Evolutionary conservation across 176 grass and related monocot species (phyloP), one percentile per base, ranked within the genome.

Genomic region (Neostapfia colusana): DNA sequence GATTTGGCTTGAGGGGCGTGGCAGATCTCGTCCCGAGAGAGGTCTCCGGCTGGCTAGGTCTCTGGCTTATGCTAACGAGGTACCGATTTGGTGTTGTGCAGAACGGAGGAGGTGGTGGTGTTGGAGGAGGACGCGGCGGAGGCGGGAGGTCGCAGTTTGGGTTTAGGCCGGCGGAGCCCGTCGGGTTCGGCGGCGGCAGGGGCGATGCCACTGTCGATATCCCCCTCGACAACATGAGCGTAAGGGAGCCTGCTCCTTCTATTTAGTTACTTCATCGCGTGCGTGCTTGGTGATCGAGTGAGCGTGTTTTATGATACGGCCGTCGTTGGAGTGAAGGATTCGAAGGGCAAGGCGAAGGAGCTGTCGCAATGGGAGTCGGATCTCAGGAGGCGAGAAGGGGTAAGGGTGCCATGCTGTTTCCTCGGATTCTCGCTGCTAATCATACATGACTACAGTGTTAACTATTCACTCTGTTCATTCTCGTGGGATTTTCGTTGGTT

Each of bases 311-410:
- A 23, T 77, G 2, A 71, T 79, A 65, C 44, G 72, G 13, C 46
- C 71, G 41, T 59, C 18, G 10, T 53, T 51, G 62, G 17, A 27
- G 21, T 62, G n/a, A 60, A 91, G 92, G 86, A 81, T 82, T 89
- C 89, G 25, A 89, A 81, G 38, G 84, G 87, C 49, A 91, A 95
- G 83, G 56, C 70, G 18, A 86, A 81, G 65, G 92, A 95, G 76
- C 83, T 95, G 57, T 79, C 89, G 23, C 67, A 90, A 41, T 91
- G 89, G 92, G 89, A 95, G 69, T 61, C 89, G 70, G 89, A 95
- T 74, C 92, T 95, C 72, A 91, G 81, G 84, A 83, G 80, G 69
- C 75, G 89, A 44, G 92, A 95, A 63, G 72, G 77, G 77, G 92
- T 96, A 70, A 37, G 89, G 39, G 23, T 45, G n/a, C 53, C 53